phyloP scores from a whole-genome alignment of 129 eudicot species.

The Saposhnikovia divaricata region DNA sequence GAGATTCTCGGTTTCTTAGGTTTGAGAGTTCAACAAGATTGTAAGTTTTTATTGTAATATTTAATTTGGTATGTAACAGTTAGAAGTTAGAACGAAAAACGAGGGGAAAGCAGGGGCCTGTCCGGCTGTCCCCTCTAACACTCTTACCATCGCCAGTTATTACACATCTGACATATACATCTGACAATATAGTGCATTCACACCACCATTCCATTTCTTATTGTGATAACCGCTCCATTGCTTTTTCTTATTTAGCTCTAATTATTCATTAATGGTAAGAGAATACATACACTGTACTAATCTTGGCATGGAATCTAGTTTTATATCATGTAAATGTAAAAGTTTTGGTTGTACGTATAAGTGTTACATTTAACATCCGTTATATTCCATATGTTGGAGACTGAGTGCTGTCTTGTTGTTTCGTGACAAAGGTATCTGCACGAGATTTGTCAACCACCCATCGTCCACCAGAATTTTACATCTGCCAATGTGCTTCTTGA shows the following conservation, averaged over 20 bases:
- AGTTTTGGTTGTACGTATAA: not conserved
- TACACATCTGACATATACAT: not conserved
- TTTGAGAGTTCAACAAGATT: not conserved
- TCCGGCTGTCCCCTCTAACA: not conserved
- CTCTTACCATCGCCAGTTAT: not conserved
- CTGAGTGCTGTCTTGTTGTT: not conserved
- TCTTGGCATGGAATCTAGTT: not conserved
- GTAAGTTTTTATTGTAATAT: not conserved
- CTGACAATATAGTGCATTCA: not conserved
- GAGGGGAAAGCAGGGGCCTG: not conserved
- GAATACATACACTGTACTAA: not conserved
- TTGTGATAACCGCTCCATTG: not conserved
- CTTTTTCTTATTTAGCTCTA: not conserved
- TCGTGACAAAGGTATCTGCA: conserved; percentile 65
- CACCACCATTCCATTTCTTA: not conserved
- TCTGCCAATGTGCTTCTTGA: conserved; percentile 77
- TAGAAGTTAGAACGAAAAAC: not conserved
- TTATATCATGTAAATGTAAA: not conserved
- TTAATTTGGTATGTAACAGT: not conserved
- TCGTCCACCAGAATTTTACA: conserved; percentile 73
- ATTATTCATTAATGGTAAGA: not conserved
- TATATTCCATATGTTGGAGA: not conserved
- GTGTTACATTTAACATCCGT: not conserved
- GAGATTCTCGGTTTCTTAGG: not conserved
- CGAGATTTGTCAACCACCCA: conserved; percentile 69